phyloP scores from a whole-genome alignment of 2,329 filamentous ascomycete species.

The Tolypocladium ovalisporum region DNA sequence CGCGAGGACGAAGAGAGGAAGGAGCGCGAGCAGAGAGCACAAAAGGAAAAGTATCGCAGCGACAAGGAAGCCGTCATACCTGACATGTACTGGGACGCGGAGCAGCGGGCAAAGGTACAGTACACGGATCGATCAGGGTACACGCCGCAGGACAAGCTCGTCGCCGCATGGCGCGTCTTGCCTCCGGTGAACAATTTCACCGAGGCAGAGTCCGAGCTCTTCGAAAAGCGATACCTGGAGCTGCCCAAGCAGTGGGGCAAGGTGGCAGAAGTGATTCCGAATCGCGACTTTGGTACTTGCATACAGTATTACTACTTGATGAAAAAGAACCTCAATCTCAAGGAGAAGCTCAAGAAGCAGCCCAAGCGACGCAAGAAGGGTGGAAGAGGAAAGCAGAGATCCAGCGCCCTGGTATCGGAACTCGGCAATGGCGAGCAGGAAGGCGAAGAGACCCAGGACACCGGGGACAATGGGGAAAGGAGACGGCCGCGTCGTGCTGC shows the following conservation, averaged over 20 bases:
- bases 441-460: slow-evolving; percentile 43
- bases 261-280: slow-evolving; percentile 56
- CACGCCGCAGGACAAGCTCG: slow-evolving; percentile 53
- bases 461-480: slow-evolving; percentile 48
- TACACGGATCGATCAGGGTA: slow-evolving; percentile 58
- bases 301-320: slow-evolving; percentile 82
- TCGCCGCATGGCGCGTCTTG: slow-evolving; percentile 60
- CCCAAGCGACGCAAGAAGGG: slow-evolving; percentile 47
- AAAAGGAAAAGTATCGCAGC: slow-evolving; percentile 60
- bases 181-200: slow-evolving; percentile 68
- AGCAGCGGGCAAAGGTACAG: slow-evolving; percentile 45
- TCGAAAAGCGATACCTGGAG: slow-evolving; percentile 66
- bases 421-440: slow-evolving; percentile 49
- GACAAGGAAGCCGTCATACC: slow-evolving; percentile 70
- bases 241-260: slow-evolving; percentile 75
- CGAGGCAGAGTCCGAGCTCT: slow-evolving; percentile 55
- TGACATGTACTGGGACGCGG: slow-evolving; percentile 52
- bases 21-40: slow-evolving; percentile 53
- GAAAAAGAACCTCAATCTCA: slow-evolving; percentile 64
- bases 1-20: slow-evolving; percentile 59
- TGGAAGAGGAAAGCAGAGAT: slow-evolving; percentile 44
- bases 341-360: slow-evolving; percentile 61
- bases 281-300: slow-evolving; percentile 64
- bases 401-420: slow-evolving; percentile 56
- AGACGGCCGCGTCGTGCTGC: slow-evolving; percentile 52